These are phyloP conservation scores for Scedosporium apiospermum DNA, from an alignment of 2,329 filamentous ascomycete species.

Conservation along the genomic window DNA sequence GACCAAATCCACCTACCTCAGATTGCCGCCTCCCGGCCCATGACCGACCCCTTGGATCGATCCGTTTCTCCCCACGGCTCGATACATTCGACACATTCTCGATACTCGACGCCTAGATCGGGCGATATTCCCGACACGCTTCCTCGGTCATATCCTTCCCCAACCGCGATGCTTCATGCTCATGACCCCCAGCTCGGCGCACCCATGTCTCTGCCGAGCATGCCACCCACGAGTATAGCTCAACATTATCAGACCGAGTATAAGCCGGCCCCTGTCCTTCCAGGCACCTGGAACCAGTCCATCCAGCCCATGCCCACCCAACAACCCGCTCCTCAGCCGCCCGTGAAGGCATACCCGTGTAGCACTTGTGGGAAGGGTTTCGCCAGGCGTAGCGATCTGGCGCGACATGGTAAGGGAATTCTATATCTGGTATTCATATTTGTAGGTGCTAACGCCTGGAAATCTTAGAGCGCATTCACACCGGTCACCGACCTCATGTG, in stretches of 20 bases:
- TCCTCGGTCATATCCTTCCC: slow-evolving; percentile 37
- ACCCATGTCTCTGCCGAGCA: slow-evolving; percentile 23
- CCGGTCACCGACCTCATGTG: slow-evolving; percentile 78
- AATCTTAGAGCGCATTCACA: slow-evolving; percentile 85
- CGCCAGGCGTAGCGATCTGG: slow-evolving; percentile 85
- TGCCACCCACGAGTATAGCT: slow-evolving; percentile 8
- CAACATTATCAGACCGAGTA: slow-evolving; percentile 11
- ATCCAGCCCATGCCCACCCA: slow-evolving; percentile 9
- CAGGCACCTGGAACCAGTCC: slow-evolving; percentile 11
- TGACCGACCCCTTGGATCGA: slow-evolving; percentile 34
- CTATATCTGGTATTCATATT: neutral
- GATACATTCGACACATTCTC: slow-evolving; percentile 48
- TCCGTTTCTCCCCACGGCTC: slow-evolving; percentile 50
- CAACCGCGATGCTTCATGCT: slow-evolving; percentile 33
- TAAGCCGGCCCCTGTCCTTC: slow-evolving; percentile 7
- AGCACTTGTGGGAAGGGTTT: slow-evolving; percentile 86
- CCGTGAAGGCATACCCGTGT: slow-evolving; percentile 71
- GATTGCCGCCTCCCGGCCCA: slow-evolving; percentile 13
- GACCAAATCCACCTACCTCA: slow-evolving; percentile 16
- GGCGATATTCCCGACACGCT: slow-evolving; percentile 9
- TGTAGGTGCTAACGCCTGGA: slow-evolving; percentile 14
- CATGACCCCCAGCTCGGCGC: slow-evolving; percentile 19
- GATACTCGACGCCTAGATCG: slow-evolving; percentile 32
- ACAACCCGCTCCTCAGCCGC: slow-evolving; percentile 23
- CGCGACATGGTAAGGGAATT: slow-evolving; percentile 69